phyloP scores from a whole-genome alignment of 1,139 yeast genomes.

The Pichia sp. region DNA sequence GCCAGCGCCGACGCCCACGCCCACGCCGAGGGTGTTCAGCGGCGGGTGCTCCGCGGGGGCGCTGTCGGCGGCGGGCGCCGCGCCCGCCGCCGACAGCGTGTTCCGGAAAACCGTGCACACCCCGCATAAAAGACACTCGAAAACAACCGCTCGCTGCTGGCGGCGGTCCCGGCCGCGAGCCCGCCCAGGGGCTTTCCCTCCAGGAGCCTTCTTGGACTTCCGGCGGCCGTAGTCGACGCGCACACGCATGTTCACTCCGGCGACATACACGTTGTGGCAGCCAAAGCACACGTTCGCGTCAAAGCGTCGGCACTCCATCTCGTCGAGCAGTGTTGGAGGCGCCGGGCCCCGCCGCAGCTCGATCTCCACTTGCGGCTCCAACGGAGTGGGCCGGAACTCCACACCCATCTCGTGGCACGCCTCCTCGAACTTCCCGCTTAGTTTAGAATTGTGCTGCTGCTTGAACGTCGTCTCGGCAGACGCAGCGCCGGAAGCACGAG shows the following conservation, averaged over 20 bases:
- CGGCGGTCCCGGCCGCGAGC: neutral
- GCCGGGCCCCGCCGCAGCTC: neutral
- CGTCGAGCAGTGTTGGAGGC: neutral
- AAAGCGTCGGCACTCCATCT: neutral
- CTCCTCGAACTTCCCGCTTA: slow-evolving; percentile 1
- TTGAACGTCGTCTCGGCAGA: neutral
- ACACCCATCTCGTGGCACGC: neutral
- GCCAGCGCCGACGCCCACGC: too few relatives aligned
- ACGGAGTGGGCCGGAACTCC: too few relatives aligned
- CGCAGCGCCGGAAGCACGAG: neutral
- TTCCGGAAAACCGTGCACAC: neutral
- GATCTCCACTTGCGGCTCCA: neutral
- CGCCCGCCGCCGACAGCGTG: neutral
- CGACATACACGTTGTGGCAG: slow-evolving; percentile 21
- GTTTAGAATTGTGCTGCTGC: slow-evolving; percentile 8
- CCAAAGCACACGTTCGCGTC: slow-evolving; percentile 48
- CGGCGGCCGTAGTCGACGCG: slow-evolving; percentile 9
- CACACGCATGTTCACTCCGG: slow-evolving; percentile 17
- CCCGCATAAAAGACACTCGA: slow-evolving; percentile 2
- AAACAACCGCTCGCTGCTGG: neutral
- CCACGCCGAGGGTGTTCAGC: neutral
- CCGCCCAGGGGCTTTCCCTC: neutral
- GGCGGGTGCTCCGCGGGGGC: neutral
- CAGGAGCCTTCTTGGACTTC: neutral
- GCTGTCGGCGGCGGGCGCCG: neutral